Percentiles rank a stretch among this genome's conserved stretches.
phyloP scores from a whole-genome alignment of 192 early-diverging fungal genomes.

The Podila horticola region DNA sequence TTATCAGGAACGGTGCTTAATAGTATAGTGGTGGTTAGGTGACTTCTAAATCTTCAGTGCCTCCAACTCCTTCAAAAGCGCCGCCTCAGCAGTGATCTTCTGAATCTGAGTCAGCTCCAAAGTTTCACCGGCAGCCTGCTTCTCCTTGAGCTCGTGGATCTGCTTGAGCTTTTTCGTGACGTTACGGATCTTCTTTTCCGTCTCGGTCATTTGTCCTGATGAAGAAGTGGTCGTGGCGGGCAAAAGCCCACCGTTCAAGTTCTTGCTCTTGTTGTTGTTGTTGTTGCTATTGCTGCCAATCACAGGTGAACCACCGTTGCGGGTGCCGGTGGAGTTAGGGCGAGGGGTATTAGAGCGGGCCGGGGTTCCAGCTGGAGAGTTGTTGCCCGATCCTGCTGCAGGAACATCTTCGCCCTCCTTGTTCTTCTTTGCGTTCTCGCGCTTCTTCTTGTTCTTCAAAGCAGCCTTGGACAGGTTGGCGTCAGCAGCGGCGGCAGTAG shows the following conservation, averaged over 20 bases:
- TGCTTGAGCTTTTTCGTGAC: constrained; percentile 94
- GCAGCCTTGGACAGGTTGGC: constrained; percentile 60
- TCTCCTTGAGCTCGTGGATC: constrained; percentile 87
- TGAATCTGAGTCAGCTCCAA: constrained; percentile 87
- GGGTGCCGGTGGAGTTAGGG: constrained; percentile 18
- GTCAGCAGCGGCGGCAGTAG: constrained; percentile 26
- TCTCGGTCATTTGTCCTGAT: constrained; percentile 63
- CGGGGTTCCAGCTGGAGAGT: constrained; percentile 6
- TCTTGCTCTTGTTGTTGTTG: constrained; percentile 23
- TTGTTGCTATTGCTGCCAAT: constrained; percentile 23
- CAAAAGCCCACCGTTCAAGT: constrained; percentile 21
- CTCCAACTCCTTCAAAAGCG: constrained; percentile 67
- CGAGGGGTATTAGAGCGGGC: constrained; percentile 38
- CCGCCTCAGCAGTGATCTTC: constrained; percentile 72
- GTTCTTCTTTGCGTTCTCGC: constrained; percentile 68
- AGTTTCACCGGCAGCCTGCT: constrained; percentile 76
- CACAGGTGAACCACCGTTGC: constrained; percentile 18
- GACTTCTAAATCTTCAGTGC: constrained; percentile 33
- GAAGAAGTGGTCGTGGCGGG: constrained; percentile 32
- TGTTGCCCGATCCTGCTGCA: constrained; percentile 23
- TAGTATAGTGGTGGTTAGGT: not conserved
- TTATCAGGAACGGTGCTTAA: not conserved
- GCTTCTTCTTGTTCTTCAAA: constrained; percentile 79
- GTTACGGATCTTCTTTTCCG: constrained; percentile 87
- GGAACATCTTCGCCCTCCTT: constrained; percentile 53